Base-by-base conservation (phyloP, 257 asterid species). In the Scutellaria galericulata region DNA sequence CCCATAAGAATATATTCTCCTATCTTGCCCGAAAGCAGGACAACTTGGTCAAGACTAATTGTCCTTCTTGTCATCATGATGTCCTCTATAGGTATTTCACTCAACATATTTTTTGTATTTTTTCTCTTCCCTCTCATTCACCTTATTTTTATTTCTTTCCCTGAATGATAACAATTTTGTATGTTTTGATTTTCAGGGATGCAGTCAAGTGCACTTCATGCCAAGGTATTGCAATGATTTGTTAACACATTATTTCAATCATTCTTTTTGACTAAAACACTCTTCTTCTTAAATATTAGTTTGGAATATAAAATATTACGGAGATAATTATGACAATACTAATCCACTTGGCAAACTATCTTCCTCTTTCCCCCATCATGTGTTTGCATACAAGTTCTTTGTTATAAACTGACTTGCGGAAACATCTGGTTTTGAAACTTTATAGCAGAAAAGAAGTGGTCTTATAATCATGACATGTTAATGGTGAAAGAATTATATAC, bases 131-230 rank as follows among this genome's bases (percentile, higher is more conserved):
- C 51, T 27, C 41, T 47, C 40, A 65, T 58, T 61, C 59, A 27
- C 70, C 50, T 61, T 64, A 60, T 71, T 41, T 31, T 61, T 64
- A 60, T 71, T 41, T 31, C 37, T 71, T 56, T 62, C 11, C 27
- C 63, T 56, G 65, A 35, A 72, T 37, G 64, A 64, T 68, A 78
- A 64, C 55, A 39, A 31, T 45, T 59, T 77, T 77, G 48, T 27
- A 74, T 70, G 68, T 66, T 70, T 72, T 78, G 78, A 70, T 67
- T 47, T 75, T 71, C 89, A 90, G 97, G 91, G 78, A 85, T 80
- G 91, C 84, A 39, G 86, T 87, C 79, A 83, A 76, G 81, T 92
- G 98, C 85, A 78, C 78, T 79, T 76, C 78, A 65, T 92, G 98
- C 81, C 84, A 90, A 90, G 98, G 96, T 92, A 89, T 45, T 71